These are phyloP conservation scores for Boletales sp. DNA, from an alignment of 768 basidiomycete species.

Conservation along the genomic window DNA sequence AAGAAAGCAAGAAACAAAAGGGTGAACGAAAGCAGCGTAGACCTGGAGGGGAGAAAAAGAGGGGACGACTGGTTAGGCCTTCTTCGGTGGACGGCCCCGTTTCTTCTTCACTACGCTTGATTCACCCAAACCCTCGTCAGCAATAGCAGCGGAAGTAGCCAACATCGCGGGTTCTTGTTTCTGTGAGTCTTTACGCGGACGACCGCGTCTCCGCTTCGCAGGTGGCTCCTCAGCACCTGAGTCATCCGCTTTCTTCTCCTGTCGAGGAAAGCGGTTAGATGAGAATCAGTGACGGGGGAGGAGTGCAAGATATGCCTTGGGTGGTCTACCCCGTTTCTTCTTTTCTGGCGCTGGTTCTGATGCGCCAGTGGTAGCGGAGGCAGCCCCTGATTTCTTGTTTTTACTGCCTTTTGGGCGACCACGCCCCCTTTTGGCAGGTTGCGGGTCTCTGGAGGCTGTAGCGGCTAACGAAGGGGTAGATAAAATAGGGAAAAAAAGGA, in stretches of 20 bases:
- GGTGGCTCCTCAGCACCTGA: slow-evolving; percentile 52
- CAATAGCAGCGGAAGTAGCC: slow-evolving; percentile 22
- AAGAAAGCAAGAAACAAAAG: slow-evolving; percentile 33
- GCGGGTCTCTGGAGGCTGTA: slow-evolving; percentile 36
- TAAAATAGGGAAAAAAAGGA: slow-evolving; percentile 18
- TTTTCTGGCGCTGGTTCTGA: slow-evolving; percentile 32
- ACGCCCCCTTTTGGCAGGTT: slow-evolving; percentile 67
- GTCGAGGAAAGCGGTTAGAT: slow-evolving; percentile 7
- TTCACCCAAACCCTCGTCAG: slow-evolving; percentile 44
- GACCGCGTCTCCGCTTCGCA: slow-evolving; percentile 67
- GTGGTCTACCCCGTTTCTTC: slow-evolving; percentile 49
- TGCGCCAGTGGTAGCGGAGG: slow-evolving; percentile 25
- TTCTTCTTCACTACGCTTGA: slow-evolving; percentile 55
- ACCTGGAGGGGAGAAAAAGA: slow-evolving; percentile 5
- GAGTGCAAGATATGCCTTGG: slow-evolving; percentile 37
- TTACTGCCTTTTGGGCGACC: slow-evolving; percentile 91
- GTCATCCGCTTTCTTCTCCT: slow-evolving; percentile 37
- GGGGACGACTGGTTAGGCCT: slow-evolving; percentile 17
- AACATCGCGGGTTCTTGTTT: slow-evolving; percentile 39
- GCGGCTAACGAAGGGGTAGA: slow-evolving; percentile 32
- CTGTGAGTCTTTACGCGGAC: slow-evolving; percentile 66
- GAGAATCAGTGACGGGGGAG: slow-evolving; percentile 21
- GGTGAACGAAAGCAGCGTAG: slow-evolving; percentile 21
- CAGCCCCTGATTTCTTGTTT: slow-evolving; percentile 51
- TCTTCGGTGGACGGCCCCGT: slow-evolving; percentile 66